Percentiles rank a stretch among this genome's conserved stretches.
Evolutionary conservation across 768 basidiomycete species (phyloP).

Genomic region (Erythrobasidium yunnanense): DNA sequence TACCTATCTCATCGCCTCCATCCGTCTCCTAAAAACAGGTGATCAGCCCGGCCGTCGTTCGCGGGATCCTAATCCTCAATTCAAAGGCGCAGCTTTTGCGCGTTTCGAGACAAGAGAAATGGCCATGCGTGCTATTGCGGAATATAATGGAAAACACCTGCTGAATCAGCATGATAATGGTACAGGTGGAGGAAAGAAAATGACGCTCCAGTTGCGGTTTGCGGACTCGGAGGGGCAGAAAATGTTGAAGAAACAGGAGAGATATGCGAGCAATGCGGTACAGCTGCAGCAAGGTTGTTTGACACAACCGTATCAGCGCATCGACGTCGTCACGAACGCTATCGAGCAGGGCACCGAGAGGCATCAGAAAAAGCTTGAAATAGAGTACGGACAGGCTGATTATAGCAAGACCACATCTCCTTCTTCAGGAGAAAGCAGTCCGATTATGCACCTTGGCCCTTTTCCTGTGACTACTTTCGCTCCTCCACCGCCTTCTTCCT

Average conservation of each 20-base stretch:
- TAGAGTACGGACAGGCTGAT: too few relatives aligned
- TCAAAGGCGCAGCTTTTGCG: slow-evolving; percentile 15
- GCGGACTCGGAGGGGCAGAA: slow-evolving; percentile 20
- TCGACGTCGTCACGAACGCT: too few relatives aligned
- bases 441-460: too few relatives aligned
- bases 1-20: not conserved
- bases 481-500: too few relatives aligned
- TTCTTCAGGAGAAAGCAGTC: too few relatives aligned
- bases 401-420: too few relatives aligned
- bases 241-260: not conserved
- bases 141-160: slow-evolving; percentile 15
- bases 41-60: slow-evolving; percentile 11
- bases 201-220: slow-evolving; percentile 20
- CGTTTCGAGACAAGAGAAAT: slow-evolving; percentile 2
- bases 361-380: too few relatives aligned
- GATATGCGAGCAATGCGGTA: not conserved
- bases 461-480: too few relatives aligned
- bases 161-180: not conserved
- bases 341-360: too few relatives aligned
- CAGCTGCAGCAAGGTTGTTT: too few relatives aligned
- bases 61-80: not conserved
- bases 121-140: not conserved
- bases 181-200: not conserved
- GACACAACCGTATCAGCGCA: too few relatives aligned
- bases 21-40: slow-evolving; percentile 1